phyloP scores from a whole-genome alignment of 331 rosid genomes.

The Stylosanthes scabra region DNA sequence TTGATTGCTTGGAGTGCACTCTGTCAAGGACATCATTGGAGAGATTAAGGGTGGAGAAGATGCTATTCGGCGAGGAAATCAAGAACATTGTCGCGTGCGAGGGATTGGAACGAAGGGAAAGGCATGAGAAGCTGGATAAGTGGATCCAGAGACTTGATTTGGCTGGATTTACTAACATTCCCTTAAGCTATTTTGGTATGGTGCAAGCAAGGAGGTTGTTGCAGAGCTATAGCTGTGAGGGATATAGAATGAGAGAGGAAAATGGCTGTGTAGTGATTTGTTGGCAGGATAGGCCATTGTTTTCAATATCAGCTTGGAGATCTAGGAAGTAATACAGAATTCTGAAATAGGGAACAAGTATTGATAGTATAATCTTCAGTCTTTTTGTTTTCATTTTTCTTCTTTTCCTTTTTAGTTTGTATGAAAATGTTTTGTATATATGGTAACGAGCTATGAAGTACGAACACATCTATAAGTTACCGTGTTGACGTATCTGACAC shows the following conservation, averaged over 20 bases:
- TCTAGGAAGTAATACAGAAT: conserved; percentile 52
- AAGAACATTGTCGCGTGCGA: conserved; percentile 79
- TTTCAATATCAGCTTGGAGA: conserved; percentile 74
- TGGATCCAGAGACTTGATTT: conserved; percentile 68
- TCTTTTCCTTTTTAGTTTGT: conserved; percentile 22
- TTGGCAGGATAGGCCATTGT: conserved; percentile 74
- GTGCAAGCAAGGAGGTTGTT: conserved; percentile 60
- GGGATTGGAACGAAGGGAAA: conserved; percentile 67
- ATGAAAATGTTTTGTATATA: conserved; percentile 43
- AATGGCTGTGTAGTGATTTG: conserved; percentile 62
- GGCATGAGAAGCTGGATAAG: conserved; percentile 71
- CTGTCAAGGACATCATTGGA: conserved; percentile 64
- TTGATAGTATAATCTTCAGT: conserved; percentile 37
- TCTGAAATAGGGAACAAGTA: conserved; percentile 11
- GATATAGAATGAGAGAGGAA: conserved; percentile 67
- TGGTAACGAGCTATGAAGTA: conserved; percentile 41
- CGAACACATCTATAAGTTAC: no score
- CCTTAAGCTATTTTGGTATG: conserved; percentile 70
- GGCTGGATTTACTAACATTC: conserved; percentile 57
- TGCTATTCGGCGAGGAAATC: conserved; percentile 75
- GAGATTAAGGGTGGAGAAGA: conserved; percentile 74
- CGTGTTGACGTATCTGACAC: no score
- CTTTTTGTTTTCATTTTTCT: neutral
- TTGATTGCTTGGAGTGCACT: conserved; percentile 72
- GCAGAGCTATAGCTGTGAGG: conserved; percentile 69